Conservation (phyloP, 768 basidiomycete species). For the Tubosaeta sp. region DNA sequence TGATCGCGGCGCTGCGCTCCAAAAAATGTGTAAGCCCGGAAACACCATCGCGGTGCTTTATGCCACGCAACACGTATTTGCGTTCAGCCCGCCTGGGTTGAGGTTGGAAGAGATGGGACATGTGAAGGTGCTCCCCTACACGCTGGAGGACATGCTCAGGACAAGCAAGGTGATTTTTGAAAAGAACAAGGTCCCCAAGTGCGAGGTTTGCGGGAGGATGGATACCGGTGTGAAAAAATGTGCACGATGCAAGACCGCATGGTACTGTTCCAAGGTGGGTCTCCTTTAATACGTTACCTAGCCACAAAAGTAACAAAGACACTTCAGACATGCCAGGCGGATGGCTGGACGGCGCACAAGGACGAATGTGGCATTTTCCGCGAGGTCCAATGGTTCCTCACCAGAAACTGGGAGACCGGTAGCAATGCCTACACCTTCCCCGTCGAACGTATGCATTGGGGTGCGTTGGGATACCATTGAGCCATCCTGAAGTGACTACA, state of each 20-base stretch:
- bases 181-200: constrained; percentile 15
- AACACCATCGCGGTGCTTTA: constrained; percentile 31
- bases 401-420: constrained; percentile 25
- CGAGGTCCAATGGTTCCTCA: constrained; percentile 29
- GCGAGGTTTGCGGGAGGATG: constrained; percentile 19
- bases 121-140: constrained; percentile 27
- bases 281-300: neutral
- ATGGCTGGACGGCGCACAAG: constrained; percentile 22
- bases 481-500: constrained; percentile 1
- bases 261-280: constrained; percentile 30
- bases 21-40: constrained; percentile 19
- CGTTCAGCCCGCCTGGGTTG: constrained; percentile 28
- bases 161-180: constrained; percentile 21
- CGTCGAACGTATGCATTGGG: constrained; percentile 12
- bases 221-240: constrained; percentile 22
- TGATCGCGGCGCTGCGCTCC: constrained; percentile 25
- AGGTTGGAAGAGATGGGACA: constrained; percentile 23
- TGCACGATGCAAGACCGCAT: constrained; percentile 24
- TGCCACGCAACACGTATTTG: constrained; percentile 27
- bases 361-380: constrained; percentile 20
- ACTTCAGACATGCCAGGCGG: constrained; percentile 20
- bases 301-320: constrained; percentile 4
- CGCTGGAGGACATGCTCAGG: constrained; percentile 23
- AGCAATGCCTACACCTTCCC: constrained; percentile 18
- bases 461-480: constrained; percentile 9